Percentiles rank a stretch among this genome's conserved stretches.
phyloP scores from a whole-genome alignment of 2,329 filamentous ascomycete species.

The Hirsutella rhossiliensis region DNA sequence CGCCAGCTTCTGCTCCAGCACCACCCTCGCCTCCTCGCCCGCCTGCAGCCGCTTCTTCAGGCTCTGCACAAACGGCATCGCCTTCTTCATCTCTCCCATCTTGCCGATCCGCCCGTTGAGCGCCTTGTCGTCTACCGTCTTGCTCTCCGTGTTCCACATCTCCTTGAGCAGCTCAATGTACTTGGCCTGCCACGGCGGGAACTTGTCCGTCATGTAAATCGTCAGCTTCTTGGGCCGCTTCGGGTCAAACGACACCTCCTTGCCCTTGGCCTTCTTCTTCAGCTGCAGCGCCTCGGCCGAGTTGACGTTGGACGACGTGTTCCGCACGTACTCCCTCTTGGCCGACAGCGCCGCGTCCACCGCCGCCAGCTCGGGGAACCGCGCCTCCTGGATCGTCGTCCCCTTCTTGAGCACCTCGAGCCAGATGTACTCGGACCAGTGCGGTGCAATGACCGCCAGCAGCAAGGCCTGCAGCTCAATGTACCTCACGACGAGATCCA shows the following conservation, averaged over 20 bases:
- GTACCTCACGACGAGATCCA: constrained; percentile 65
- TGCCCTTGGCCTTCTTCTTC: constrained; percentile 91
- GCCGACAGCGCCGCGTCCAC: constrained; percentile 59
- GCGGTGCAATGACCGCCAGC: constrained; percentile 73
- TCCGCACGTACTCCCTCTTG: constrained; percentile 70
- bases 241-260: constrained; percentile 72
- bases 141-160: constrained; percentile 48
- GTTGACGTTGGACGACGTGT: constrained; percentile 61
- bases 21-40: constrained; percentile 52
- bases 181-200: constrained; percentile 84
- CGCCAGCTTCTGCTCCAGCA: constrained; percentile 72
- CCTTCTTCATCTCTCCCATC: constrained; percentile 86
- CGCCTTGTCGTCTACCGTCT: constrained; percentile 66
- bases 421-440: constrained; percentile 94
- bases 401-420: constrained; percentile 74
- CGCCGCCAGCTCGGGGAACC: constrained; percentile 42
- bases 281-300: constrained; percentile 71
- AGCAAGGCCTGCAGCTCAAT: constrained; percentile 78
- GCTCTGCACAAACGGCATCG: constrained; percentile 88
- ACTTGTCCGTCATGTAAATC: constrained; percentile 69
- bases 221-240: constrained; percentile 86
- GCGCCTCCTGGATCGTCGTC: constrained; percentile 65
- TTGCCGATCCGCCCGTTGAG: constrained; percentile 70
- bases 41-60: constrained; percentile 73
- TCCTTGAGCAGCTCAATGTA: constrained; percentile 71